Conservation (phyloP, 129 eudicot species). For the Tagetes erecta region DNA sequence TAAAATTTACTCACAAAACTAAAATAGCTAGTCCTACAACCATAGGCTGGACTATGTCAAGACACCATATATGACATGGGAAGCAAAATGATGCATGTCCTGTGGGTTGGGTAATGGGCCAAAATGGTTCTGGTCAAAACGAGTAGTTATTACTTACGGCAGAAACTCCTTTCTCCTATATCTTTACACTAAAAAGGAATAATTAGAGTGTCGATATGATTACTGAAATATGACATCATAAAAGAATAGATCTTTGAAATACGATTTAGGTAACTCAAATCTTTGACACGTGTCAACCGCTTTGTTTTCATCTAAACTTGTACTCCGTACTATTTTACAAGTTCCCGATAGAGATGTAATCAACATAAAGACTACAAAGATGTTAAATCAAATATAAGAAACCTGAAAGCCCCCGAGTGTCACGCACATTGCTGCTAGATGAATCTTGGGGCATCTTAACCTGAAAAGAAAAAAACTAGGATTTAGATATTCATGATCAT, state of each 20-base stretch:
- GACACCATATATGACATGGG: neutral
- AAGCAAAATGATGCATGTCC: neutral
- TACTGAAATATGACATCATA: neutral
- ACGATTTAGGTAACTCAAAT: neutral
- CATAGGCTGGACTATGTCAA: neutral
- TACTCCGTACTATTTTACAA: neutral
- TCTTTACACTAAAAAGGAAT: neutral
- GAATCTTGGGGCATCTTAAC: constrained; percentile 98
- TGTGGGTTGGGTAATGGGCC: neutral
- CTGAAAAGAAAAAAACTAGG: constrained; percentile 35
- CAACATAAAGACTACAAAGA: neutral
- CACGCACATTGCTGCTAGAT: constrained; percentile 66
- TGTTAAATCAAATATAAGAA: constrained; percentile 10
- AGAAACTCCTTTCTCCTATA: neutral
- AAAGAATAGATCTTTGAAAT: neutral
- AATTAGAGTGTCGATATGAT: neutral
- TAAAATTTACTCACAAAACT: neutral
- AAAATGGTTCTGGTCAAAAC: neutral
- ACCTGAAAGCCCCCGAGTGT: constrained; percentile 97
- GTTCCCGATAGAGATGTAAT: neutral
- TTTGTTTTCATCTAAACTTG: neutral
- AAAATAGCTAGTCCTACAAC: neutral
- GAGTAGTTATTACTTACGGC: neutral
- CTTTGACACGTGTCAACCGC: neutral
- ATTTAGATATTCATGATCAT: constrained; percentile 4